Base-by-base conservation (phyloP, 2,329 filamentous ascomycete genomes). In the Ambrosiella cleistominuta region DNA sequence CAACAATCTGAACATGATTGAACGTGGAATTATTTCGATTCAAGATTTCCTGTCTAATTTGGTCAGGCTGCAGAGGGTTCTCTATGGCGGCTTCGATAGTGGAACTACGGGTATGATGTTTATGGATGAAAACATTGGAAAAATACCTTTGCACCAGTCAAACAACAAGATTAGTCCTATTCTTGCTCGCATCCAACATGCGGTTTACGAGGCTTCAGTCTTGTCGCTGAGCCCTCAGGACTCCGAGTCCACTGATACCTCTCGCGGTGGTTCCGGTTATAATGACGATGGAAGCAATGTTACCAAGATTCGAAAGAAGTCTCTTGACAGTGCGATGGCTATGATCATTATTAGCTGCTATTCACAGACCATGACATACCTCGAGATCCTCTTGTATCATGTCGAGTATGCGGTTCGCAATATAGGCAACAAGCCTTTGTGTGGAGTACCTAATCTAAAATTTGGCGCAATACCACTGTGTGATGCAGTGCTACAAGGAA, bases 281-380 rank as follows among this genome's bases (percentile, higher is more conserved):
- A 11, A 50, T 37, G 15, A 27, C 37, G 53, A 35, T 17, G 5
- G 13, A 11, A 13, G 44, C 6, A 17, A 15, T 12, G 11, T 6
- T 15, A 27, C 19, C 13, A 19, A 9, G n/a, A 51, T 12, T 17
- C 17, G 5, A 44, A 49, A 52, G 15, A 56, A 56, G 35, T 52
- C 56, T 6, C 62, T 64, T 15, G 66, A 66, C 57, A 62, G 64
- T 1, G 60, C 66, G 0, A 66, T 66, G 1, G 64, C 66, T 50
- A 62, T 67, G 36, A 62, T 66, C 19, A 61, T 67, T 44, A 64
- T 66, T 52, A 68, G 66, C 6, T 68, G 66, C 52, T 67, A 64
- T 50, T 61, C 63, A 3, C 66, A 68, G 35, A 59, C 66, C 35
- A 60, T 65, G 54, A 62, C 61, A 7, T 62, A 65, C 54, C 62